Conservation (phyloP, 768 basidiomycete genomes). For the Tephrocybe rancida region DNA sequence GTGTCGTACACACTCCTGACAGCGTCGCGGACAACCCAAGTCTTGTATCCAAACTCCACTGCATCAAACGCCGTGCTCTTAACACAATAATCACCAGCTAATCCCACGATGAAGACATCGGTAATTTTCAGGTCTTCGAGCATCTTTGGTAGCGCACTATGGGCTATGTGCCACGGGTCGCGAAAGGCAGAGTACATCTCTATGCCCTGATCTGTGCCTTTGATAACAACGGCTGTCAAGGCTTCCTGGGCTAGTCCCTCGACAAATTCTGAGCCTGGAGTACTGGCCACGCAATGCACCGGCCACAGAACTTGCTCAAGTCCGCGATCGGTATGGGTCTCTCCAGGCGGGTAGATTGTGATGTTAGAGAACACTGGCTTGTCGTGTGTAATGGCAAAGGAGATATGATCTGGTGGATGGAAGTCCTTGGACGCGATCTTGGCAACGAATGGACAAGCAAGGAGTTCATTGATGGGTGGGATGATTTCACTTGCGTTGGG, state of each 20-base stretch:
- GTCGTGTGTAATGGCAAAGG: constrained; percentile 58
- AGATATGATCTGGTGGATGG: constrained; percentile 67
- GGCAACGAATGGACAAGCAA: constrained; percentile 54
- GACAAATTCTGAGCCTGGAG: constrained; percentile 64
- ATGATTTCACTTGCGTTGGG: constrained; percentile 61
- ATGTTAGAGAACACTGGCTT: constrained; percentile 42
- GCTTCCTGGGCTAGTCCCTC: constrained; percentile 43
- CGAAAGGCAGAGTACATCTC: constrained; percentile 86
- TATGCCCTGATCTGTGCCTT: constrained; percentile 59
- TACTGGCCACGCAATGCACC: constrained; percentile 70
- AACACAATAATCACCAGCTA: constrained; percentile 85
- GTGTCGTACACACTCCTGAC: constrained; percentile 43
- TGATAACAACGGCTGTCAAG: constrained; percentile 47
- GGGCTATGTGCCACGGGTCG: constrained; percentile 51
- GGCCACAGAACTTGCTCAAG: constrained; percentile 75
- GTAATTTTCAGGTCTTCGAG: constrained; percentile 47
- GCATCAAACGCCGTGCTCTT: constrained; percentile 59
- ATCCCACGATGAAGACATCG: constrained; percentile 63
- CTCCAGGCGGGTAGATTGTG: constrained; percentile 41
- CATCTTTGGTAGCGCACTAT: constrained; percentile 48
- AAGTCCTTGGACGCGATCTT: constrained; percentile 60
- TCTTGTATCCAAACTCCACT: constrained; percentile 47
- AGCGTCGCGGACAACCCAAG: constrained; percentile 52
- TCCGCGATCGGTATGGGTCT: constrained; percentile 29
- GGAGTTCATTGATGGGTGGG: constrained; percentile 54